Evolutionary conservation across 495 filamentous ascomycete species (phyloP).

Genomic region (Penicilliopsis zonata): DNA sequence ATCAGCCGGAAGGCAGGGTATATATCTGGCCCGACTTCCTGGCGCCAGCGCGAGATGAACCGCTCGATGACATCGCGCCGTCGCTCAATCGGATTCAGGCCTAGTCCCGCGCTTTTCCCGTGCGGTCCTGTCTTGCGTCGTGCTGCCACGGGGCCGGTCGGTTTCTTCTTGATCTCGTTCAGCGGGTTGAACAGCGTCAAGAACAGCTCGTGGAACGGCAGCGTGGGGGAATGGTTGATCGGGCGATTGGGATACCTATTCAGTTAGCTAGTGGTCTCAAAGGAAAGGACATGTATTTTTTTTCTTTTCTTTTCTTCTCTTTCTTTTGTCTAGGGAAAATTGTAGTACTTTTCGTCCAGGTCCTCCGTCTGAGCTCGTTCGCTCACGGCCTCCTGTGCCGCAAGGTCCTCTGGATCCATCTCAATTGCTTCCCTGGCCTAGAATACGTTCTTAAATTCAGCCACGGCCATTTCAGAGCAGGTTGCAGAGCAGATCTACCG

Average conservation of each 20-base stretch:
- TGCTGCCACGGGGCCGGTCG: conserved; percentile 34
- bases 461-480: too few relatives aligned
- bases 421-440: conserved; percentile 1
- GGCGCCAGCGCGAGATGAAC: conserved; percentile 82
- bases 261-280: conserved; percentile 11
- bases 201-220: conserved; percentile 77
- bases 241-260: conserved; percentile 74
- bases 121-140: conserved; percentile 44
- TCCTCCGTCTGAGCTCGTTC: conserved; percentile 30
- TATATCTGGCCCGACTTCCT: conserved; percentile 80
- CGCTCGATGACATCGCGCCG: conserved; percentile 76
- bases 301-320: conserved; percentile 59
- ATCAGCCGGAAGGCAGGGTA: conserved; percentile 90
- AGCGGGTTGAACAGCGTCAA: conserved; percentile 74
- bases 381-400: conserved; percentile 32
- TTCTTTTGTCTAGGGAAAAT: too few relatives aligned
- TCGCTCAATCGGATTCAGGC: conserved; percentile 66
- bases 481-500: too few relatives aligned
- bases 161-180: conserved; percentile 70
- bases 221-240: conserved; percentile 61
- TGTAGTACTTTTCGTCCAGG: too few relatives aligned
- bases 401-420: conserved; percentile 39
- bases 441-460: too few relatives aligned
- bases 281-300: conserved; percentile 16
- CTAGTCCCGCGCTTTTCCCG: conserved; percentile 32